Evolutionary conservation across 106 monocot species (phyloP), one percentile per base, ranked within the genome.

Genomic region (Triglochin maritima): DNA sequence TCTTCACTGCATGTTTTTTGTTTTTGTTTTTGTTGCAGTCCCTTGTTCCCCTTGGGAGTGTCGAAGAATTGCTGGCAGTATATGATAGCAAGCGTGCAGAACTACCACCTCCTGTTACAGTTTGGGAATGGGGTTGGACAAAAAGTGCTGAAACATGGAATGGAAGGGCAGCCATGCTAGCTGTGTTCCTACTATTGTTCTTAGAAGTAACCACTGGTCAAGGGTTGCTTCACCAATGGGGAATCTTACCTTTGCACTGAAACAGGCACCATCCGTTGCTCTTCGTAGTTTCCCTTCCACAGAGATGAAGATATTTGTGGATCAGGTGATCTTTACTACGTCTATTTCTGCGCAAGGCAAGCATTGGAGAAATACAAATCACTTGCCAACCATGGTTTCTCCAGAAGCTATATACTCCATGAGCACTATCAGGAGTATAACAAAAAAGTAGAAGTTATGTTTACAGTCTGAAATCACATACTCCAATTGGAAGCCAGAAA

Each of bases 91-190:
- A 96, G 44, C 85, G 96, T 10, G 72, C 71, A 5, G 79, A 91
- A 76, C 76, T 96, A 45, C 96, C 96, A 10, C 91, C 96, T 59
- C 96, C 91, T 8, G 87, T 96, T n/a, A 80, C 60, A 4, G 90
- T 96, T 7, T 88, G 96, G 96, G 69, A 96, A 75, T 98, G 96
- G 96, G 96, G 88, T n/a, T 91, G 96, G 96, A 98, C 96, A 2
- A 98, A 78, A 72, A 91, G 96, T 51, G 88, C 96, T 0, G 96
- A 98, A 70, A 91, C 88, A 44, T 98, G 96, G 96, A 98, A 98
- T 43, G 96, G 91, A 13, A 71, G 96, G 57, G 84, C 85, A 13
- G 91, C 96, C 58, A 98, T 96, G 96, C 17, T 96, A 7, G 91
- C 91, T 4, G 91, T 98, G 41, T 80, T 98, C 41, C 72, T 73